Base-by-base conservation (phyloP, 805 yeast genomes). In the Hanseniaspora pseudoguilliermondii region DNA sequence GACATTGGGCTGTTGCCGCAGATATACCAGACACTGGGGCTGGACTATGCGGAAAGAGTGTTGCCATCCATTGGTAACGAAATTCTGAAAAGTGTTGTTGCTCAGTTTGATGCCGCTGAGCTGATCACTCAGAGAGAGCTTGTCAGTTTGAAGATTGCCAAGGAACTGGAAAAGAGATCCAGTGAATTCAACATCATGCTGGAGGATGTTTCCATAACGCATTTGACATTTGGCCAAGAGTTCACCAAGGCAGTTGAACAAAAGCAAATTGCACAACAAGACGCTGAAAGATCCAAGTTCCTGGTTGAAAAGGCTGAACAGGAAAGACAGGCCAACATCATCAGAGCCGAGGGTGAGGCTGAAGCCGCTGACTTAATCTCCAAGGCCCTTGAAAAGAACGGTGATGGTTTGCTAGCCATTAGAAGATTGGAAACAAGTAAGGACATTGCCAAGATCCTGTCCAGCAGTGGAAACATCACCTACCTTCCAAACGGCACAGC, bases 301-400 rank as follows among this genome's bases (percentile, higher is more conserved):
- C 75, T 87, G 54, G 97, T 93, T 56, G 97, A 90, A 67, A 85
- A 85, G 68, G 97, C 97, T 9, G 97, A 93, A 71, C 98, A 93
- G 73, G 97, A 91, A 71, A 81, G 95, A 68, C 90, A 85, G 70
- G 98, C 97, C 2, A 75, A 86, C 49, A 88, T 93, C 64, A 90
- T 93, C 62, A 82, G 97, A 65, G 98, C 98, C 32, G 98, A 93
- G 72, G 98, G 97, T 73, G 98, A 93, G 73, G 98, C 98, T 51
- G 97, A 93, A 71, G 88, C 96, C 57, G 98, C 98, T 3, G 97
- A 93, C 59, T 82, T 82, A 59, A 93, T 93, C 60, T 88, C 96
- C 38, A 86, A 83, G 71, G 97, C 97, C 5, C 78, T 93, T 61
- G 80, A 83, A 55, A 90, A 89, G 74, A 89, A 95, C 25, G 98